Conservation (phyloP, 805 yeast genomes). For the Lachancea quebecensis region DNA sequence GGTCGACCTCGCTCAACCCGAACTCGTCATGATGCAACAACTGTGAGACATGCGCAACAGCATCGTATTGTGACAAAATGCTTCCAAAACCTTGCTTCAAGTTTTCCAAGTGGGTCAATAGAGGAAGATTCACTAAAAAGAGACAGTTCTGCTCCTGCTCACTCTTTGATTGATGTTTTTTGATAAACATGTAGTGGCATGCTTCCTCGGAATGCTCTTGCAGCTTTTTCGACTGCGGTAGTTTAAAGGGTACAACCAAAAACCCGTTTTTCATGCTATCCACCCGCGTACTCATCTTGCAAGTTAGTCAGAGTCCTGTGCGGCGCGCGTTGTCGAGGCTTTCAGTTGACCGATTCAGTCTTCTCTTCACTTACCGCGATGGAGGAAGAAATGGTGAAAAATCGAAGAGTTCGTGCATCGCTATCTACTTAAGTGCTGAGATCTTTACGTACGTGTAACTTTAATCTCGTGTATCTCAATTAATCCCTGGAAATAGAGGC, state of each 20-base stretch:
- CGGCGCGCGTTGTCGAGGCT: too few relatives aligned
- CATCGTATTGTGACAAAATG: constrained; percentile 37
- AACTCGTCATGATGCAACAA: constrained; percentile 38
- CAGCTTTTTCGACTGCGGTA: constrained; percentile 12
- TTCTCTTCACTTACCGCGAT: too few relatives aligned
- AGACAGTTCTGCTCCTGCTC: constrained; percentile 45
- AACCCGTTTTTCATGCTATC: constrained; percentile 31
- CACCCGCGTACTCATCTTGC: constrained; percentile 1
- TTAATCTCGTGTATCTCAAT: too few relatives aligned
- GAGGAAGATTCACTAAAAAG: constrained; percentile 74
- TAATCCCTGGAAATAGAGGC: too few relatives aligned
- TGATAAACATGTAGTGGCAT: constrained; percentile 55
- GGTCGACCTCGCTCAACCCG: constrained; percentile 42
- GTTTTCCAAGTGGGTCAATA: constrained; percentile 44
- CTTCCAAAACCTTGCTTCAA: constrained; percentile 52
- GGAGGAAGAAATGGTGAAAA: too few relatives aligned
- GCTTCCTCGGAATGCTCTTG: constrained; percentile 13
- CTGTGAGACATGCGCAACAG: constrained; percentile 58
- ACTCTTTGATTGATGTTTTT: constrained; percentile 50
- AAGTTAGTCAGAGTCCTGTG: background rate
- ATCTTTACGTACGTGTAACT: too few relatives aligned
- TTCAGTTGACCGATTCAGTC: too few relatives aligned
- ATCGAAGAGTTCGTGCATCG: too few relatives aligned
- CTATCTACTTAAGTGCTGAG: too few relatives aligned
- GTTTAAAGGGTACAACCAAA: constrained; percentile 29